phyloP scores from a whole-genome alignment of 164 flowering plant genomes.

The Kingdonia uniflora region DNA sequence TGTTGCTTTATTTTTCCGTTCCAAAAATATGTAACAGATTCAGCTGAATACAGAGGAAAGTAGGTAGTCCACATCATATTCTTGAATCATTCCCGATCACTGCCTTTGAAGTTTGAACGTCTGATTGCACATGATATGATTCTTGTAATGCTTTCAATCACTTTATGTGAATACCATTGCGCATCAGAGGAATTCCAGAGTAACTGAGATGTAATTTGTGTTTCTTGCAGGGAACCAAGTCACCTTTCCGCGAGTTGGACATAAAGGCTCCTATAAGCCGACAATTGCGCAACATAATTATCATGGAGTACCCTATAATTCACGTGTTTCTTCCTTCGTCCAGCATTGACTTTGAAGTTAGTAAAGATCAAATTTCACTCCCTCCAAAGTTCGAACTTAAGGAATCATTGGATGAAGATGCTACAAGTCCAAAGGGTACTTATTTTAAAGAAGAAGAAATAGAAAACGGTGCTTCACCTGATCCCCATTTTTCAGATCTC shows the following conservation, averaged over 20 bases:
- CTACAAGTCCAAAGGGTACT: constrained; percentile 37
- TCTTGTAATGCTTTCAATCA: too few species aligned
- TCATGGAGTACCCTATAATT: constrained; percentile 74
- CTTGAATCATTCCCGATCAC: too few species aligned
- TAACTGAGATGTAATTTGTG: too few species aligned
- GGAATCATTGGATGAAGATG: constrained; percentile 13
- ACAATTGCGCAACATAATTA: constrained; percentile 36
- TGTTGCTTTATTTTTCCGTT: too few species aligned
- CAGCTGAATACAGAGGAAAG: too few species aligned
- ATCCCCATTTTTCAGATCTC: constrained; percentile 46
- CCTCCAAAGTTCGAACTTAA: constrained; percentile 9
- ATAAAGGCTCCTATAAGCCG: constrained; percentile 34
- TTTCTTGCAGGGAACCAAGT: constrained; percentile 42
- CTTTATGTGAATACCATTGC: too few species aligned
- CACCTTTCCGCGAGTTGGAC: constrained; percentile 55
- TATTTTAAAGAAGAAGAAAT: constrained; percentile 64
- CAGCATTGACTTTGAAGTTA: constrained; percentile 43
- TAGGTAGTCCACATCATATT: too few species aligned
- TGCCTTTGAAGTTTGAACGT: too few species aligned
- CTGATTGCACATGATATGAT: too few species aligned
- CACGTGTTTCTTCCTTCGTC: constrained; percentile 65
- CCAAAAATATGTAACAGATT: too few species aligned
- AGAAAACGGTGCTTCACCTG: constrained; percentile 26
- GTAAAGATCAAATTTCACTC: constrained; percentile 18
- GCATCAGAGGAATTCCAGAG: too few species aligned